Evolutionary conservation across 176 grass and related monocot species (phyloP), one percentile per base, ranked within the genome.

Genomic region (Zea mays): DNA sequence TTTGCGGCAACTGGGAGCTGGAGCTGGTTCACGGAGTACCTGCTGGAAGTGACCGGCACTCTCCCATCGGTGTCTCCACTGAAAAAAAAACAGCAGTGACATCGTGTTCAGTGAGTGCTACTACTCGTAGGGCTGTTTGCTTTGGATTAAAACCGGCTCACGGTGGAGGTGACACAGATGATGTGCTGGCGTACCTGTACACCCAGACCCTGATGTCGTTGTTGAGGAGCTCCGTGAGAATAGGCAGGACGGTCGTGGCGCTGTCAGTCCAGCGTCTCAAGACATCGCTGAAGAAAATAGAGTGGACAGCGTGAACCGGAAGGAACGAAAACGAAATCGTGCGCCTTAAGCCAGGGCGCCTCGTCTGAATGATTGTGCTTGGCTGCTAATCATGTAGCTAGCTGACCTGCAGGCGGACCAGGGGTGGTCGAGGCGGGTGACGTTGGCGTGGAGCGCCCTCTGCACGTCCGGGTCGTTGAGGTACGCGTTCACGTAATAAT

Each of bases 391-490:
- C 27, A 27, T 27, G 27, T 27, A 27, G 27, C 27, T 27, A 27
- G 27, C 27, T 27, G 27, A 27, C 94, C 94, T 97, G 87, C 94
- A 97, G 21, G 67, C 8, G 1, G 91, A 91, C 94, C 94, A 97
- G 4, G 71, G 39, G 65, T 97, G 69, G 12, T 73, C 74, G 64
- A 97, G 89, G 20, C 79, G 86, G 10, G 91, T 93, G 57, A 90
- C 79, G 78, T 97, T 97, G 0, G 94, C 94, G 84, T 97, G 94
- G 33, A 97, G 71, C 20, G 91, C 94, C 80, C 57, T 76, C 35
- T 97, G 94, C 27, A 97, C 94, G 36, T 69, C 79, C 2, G 85
- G 86, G 76, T 73, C 15, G 78, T 97, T 97, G 63, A 97, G 79
- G 74, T 97, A 97, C 37, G 89, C 89, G 9, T 86, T 64, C 62